A percentile compares a stretch with the other conserved stretches of the same genome.
Conservation (phyloP, 2,329 filamentous ascomycete species). For the Scytalidium sp. region DNA sequence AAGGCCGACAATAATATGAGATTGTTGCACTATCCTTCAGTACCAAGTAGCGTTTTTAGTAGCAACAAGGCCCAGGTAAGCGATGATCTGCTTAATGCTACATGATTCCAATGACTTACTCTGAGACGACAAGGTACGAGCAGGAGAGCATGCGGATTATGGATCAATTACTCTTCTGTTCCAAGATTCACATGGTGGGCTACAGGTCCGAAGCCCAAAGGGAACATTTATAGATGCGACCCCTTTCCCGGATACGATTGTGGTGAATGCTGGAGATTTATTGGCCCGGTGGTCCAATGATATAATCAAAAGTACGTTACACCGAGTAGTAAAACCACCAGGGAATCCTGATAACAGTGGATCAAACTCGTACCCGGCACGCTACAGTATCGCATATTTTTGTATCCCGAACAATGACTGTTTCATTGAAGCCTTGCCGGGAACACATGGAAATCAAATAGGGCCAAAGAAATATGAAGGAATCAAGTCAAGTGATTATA, state of each 20-base stretch:
- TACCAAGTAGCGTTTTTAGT: conserved; percentile 38
- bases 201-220: conserved; percentile 60
- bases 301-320: conserved; percentile 80
- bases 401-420: conserved; percentile 63
- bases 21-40: conserved; percentile 52
- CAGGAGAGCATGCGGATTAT: conserved; percentile 49
- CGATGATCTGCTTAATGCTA: no score
- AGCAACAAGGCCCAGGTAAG: conserved; percentile 47
- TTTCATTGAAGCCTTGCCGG: conserved; percentile 59
- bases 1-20: conserved; percentile 57
- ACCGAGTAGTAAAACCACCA: conserved; percentile 83
- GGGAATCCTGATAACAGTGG: conserved; percentile 44
- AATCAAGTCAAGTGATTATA: no score
- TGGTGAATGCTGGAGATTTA: conserved; percentile 85
- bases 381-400: conserved; percentile 82
- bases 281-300: conserved; percentile 85
- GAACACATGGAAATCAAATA: conserved; percentile 51
- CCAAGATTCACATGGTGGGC: conserved; percentile 44
- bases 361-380: conserved; percentile 61
- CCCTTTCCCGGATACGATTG: conserved; percentile 74
- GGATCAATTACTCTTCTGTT: conserved; percentile 45
- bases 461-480: conserved; percentile 72
- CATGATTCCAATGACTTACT: no score
- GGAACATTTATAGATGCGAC: conserved; percentile 76
- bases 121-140: no score